Percentiles rank a stretch among this genome's conserved stretches.
These are phyloP conservation scores for Penicillium olsonii DNA, from an alignment of 2,329 filamentous ascomycete genomes.

Conservation along the genomic window DNA sequence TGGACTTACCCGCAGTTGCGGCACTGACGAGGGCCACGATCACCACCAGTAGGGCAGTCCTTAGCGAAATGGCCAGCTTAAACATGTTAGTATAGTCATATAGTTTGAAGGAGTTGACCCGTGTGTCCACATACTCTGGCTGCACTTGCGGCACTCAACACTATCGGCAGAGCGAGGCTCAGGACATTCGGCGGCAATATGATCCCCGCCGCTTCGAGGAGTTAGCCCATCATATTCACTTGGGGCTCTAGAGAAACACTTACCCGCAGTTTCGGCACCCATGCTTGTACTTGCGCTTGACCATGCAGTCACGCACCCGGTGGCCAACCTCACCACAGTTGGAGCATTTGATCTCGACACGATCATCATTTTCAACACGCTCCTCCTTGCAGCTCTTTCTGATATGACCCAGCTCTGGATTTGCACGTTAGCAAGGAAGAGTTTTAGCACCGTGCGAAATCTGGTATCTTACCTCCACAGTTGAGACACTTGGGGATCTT, in stretches of 20 bases:
- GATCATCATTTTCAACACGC: constrained; percentile 36
- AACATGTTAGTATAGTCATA: constrained; percentile 12
- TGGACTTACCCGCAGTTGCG: constrained; percentile 47
- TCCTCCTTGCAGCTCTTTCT: constrained; percentile 52
- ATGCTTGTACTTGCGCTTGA: constrained; percentile 39
- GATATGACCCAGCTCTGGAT: constrained; percentile 51
- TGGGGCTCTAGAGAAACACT: constrained; percentile 8
- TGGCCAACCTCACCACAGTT: constrained; percentile 52
- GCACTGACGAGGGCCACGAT: constrained; percentile 37
- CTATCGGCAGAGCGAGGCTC: constrained; percentile 46
- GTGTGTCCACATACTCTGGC: constrained; percentile 33
- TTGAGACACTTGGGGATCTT: constrained; percentile 54
- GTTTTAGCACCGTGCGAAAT: background rate
- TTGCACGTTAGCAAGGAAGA: constrained; percentile 5
- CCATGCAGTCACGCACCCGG: constrained; percentile 50
- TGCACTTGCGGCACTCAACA: constrained; percentile 49
- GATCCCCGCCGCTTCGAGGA: constrained; percentile 41
- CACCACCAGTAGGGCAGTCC: constrained; percentile 44
- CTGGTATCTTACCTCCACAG: constrained; percentile 45
- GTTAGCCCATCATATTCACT: constrained; percentile 18
- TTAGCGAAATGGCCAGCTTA: constrained; percentile 49
- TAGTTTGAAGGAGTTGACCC: background rate
- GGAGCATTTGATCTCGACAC: constrained; percentile 51
- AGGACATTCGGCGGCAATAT: constrained; percentile 52
- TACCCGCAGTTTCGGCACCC: constrained; percentile 58